phyloP scores from a whole-genome alignment of 148 eudicot genomes.

The Rhododendron kiyosumense region DNA sequence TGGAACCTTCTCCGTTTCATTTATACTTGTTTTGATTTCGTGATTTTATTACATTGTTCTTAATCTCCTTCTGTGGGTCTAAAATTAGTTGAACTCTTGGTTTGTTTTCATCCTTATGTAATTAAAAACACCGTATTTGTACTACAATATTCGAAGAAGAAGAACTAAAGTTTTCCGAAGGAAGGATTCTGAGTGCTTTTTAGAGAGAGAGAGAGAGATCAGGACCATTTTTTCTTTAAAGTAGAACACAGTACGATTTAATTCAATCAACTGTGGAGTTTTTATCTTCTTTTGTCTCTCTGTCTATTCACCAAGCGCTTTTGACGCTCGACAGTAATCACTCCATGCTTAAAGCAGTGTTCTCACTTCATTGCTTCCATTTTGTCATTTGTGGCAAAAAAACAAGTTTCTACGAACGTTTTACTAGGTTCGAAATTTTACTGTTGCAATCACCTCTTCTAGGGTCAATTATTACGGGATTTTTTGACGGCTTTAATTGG shows the following conservation, averaged over 20 bases:
- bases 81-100: neutral
- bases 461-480: no score
- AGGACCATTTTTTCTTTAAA: neutral
- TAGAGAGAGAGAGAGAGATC: constrained; percentile 10
- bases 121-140: neutral
- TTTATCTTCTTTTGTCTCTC: constrained; percentile 11
- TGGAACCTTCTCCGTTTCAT: neutral
- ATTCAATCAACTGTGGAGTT: neutral
- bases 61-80: neutral
- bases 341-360: neutral
- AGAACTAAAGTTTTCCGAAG: neutral
- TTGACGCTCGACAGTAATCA: neutral
- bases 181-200: neutral
- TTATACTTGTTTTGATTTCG: neutral
- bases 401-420: neutral
- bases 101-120: neutral
- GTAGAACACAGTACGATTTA: neutral
- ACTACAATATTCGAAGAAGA: neutral
- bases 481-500: no score
- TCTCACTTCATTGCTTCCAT: neutral
- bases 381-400: neutral
- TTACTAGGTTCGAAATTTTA: neutral
- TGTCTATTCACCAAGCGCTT: constrained; percentile 1
- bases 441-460: no score
- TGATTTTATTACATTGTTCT: neutral